Conservation (phyloP, 2,329 filamentous ascomycete species). For the Phialocephala sp. region DNA sequence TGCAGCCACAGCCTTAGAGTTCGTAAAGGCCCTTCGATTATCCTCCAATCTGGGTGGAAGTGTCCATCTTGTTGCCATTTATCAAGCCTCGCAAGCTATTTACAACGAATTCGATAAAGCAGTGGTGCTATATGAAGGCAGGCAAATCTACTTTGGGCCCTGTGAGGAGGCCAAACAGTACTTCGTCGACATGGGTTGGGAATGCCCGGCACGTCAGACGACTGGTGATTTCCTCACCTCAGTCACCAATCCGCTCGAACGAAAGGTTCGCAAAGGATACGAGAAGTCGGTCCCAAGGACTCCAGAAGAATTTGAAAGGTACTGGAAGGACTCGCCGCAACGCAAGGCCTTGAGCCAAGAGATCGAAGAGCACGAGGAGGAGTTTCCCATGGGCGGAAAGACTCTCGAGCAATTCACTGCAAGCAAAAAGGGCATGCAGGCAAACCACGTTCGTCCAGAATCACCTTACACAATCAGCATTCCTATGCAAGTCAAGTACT, state of each 20-base stretch:
- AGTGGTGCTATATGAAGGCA: conserved; percentile 69
- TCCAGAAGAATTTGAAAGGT: conserved; percentile 59
- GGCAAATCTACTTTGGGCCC: conserved; percentile 76
- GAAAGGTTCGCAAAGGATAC: conserved; percentile 61
- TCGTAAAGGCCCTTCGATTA: conserved; percentile 69
- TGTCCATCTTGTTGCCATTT: conserved; percentile 71
- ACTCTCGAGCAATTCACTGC: conserved; percentile 46
- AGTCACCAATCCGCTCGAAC: conserved; percentile 68
- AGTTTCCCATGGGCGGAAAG: conserved; percentile 44
- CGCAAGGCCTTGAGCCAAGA: conserved; percentile 52
- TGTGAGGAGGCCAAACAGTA: conserved; percentile 69
- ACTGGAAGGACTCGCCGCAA: conserved; percentile 54
- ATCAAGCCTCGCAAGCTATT: conserved; percentile 73
- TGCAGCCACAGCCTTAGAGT: conserved; percentile 75
- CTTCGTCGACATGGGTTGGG: conserved; percentile 73
- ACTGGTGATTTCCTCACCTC: conserved; percentile 76
- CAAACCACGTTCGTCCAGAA: conserved; percentile 63
- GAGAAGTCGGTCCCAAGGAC: conserved; percentile 63
- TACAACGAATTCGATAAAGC: conserved; percentile 76
- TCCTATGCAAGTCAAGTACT: conserved; percentile 76
- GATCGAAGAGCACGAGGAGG: conserved; percentile 57
- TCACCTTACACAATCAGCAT: conserved; percentile 88
- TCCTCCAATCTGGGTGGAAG: conserved; percentile 68
- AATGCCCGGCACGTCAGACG: conserved; percentile 63
- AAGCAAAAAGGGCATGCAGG: conserved; percentile 45